Percentiles rank a stretch among this genome's conserved stretches.
phyloP scores from a whole-genome alignment of 2,329 filamentous ascomycete species.

The Diaporthe citriasiana region DNA sequence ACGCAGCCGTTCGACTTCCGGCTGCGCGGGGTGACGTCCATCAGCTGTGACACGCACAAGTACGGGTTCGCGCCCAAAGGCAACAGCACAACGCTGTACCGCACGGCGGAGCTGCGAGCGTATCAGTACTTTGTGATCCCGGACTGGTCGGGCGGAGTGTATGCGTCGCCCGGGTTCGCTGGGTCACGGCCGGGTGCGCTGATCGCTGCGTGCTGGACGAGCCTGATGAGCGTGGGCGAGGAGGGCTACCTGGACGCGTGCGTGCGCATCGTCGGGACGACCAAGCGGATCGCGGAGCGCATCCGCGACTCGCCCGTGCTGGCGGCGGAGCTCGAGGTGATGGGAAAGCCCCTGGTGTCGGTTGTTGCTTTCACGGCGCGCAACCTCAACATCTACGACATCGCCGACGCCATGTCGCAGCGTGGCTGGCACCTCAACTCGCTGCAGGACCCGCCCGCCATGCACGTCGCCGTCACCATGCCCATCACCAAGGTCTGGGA shows the following conservation, averaged over 20 bases:
- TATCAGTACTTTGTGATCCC: constrained; percentile 98
- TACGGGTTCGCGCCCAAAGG: constrained; percentile 99
- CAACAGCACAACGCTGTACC: constrained; percentile 94
- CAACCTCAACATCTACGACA: constrained; percentile 92
- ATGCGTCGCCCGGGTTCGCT: constrained; percentile 92
- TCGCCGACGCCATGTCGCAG: constrained; percentile 87
- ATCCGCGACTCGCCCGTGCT: constrained; percentile 79
- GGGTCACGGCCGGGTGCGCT: constrained; percentile 93
- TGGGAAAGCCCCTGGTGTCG: constrained; percentile 89
- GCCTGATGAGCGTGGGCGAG: constrained; percentile 89
- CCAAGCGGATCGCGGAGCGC: constrained; percentile 84
- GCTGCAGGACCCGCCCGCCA: constrained; percentile 89
- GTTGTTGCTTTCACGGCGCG: constrained; percentile 90
- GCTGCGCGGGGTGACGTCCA: constrained; percentile 92
- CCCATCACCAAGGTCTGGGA: constrained; percentile 88
- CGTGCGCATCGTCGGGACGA: constrained; percentile 86
- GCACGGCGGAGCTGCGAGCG: constrained; percentile 80
- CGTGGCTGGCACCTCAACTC: constrained; percentile 97
- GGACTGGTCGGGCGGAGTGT: constrained; percentile 96
- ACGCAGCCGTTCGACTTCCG: constrained; percentile 92
- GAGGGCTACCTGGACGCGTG: constrained; percentile 89
- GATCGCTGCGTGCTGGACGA: constrained; percentile 96
- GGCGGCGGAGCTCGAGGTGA: constrained; percentile 79
- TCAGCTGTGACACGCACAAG: constrained; percentile 98
- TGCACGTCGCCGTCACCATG: constrained; percentile 93